These are phyloP conservation scores for Neostapfia colusana DNA, from an alignment of 176 grass and related monocot genomes.

Conservation along the genomic window DNA sequence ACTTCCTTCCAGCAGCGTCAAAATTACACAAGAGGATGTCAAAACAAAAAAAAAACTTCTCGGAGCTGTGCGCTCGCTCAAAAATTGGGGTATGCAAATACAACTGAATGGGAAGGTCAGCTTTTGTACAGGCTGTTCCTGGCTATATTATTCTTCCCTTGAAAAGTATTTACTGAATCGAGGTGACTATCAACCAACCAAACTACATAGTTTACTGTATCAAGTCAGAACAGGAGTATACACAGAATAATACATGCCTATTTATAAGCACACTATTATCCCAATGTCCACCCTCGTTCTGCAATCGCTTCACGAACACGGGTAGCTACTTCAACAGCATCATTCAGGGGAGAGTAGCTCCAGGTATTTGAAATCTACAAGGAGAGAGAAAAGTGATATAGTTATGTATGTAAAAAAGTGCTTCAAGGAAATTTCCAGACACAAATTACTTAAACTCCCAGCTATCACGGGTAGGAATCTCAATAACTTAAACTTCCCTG, in stretches of 20 bases:
- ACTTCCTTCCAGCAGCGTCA: slow-evolving; percentile 21
- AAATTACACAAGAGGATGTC: slow-evolving; percentile 22
- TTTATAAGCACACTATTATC: slow-evolving; percentile 38
- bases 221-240: slow-evolving; percentile 12
- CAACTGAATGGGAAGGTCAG: slow-evolving; percentile 13
- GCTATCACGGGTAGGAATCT: no score
- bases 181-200: slow-evolving; percentile 29
- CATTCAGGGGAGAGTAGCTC: slow-evolving; percentile 88
- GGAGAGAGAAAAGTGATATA: neutral
- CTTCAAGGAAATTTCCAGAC: no score
- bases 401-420: neutral
- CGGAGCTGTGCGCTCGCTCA: slow-evolving; percentile 35
- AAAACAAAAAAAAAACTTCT: slow-evolving; percentile 30
- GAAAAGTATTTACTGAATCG: slow-evolving; percentile 11
- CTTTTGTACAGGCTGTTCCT: slow-evolving; percentile 51
- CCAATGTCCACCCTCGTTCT: slow-evolving; percentile 69
- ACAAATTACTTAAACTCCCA: no score
- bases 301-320: slow-evolving; percentile 75
- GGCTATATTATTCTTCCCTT: slow-evolving; percentile 54
- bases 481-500: no score
- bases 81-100: slow-evolving; percentile 36
- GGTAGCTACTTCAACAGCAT: slow-evolving; percentile 66
- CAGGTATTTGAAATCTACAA: slow-evolving; percentile 81
- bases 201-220: slow-evolving; percentile 29
- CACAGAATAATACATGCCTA: slow-evolving; percentile 39